Evolutionary conservation across 371 early-diverging fungal species (phyloP), one percentile per base, ranked within the genome.

Genomic region (Mucor mucedo): DNA sequence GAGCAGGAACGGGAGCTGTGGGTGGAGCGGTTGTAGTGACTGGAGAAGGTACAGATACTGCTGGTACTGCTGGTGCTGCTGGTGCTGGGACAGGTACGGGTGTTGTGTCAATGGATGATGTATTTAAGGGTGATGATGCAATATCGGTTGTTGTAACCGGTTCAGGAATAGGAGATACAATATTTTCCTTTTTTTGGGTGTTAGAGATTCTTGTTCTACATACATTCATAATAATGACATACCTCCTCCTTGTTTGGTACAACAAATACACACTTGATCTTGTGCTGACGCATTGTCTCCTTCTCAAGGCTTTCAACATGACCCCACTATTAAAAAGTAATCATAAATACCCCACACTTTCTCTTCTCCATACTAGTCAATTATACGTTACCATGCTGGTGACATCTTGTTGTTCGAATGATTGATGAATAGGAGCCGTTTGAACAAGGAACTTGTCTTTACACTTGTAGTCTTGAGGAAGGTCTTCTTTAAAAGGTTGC

Each of bases 361-460:
- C 42, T 49, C 39, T 35, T 9, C 5, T 49, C 16, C 10, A 27
- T 21, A 53, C 5, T 47, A 59, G 33, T 29, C 55, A 14, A 32
- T 3, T 16, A 27, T 55, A 21, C 54, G 16, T 21, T 79, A 86
- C 87, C 80, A 87, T 52, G 16, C 77, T 78, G 30, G 72, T 41
- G 21, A 75, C 59, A 52, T 78, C 65, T 52, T 75, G 55, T 6
- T 69, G 70, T 21, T 87, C 82, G 52, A 93, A 86, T 53, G 80
- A 76, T 40, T 94, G 83, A 40, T 88, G 87, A 52, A 95, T 87
- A 58, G 80, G 78, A 45, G 95, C 85, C 42, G 89, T 91, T 78
- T 96, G 96, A 39, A 98, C 90, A 57, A 96, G 76, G 71, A 98
- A 98, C 79, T 97, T 97, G 84, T 98, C 98, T 65, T 91, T 93